Percentiles rank a stretch among this genome's conserved stretches.
phyloP scores from a whole-genome alignment of 1,284 basidiomycete genomes.

The Puccinia hordei region DNA sequence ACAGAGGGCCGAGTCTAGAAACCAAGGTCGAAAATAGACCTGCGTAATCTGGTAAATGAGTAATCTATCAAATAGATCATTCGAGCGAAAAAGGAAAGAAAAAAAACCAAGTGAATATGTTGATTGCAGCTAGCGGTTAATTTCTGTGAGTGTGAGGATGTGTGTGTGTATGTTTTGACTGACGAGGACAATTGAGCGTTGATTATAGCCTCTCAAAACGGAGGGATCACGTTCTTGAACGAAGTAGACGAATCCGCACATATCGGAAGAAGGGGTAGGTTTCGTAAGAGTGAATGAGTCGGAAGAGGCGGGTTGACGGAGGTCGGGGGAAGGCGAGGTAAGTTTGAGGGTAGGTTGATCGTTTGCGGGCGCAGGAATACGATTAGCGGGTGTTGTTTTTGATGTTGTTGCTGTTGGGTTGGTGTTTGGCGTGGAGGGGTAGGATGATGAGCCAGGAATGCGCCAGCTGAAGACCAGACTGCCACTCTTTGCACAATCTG shows the following conservation, averaged over 20 bases:
- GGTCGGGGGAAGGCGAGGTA: neutral
- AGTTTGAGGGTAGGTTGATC: neutral
- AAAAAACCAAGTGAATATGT: too few species aligned
- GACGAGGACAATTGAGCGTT: constrained; percentile 44
- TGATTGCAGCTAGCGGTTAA: too few species aligned
- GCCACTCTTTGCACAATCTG: constrained; percentile 69
- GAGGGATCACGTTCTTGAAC: constrained; percentile 57
- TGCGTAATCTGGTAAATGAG: constrained; percentile 40
- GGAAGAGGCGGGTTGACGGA: neutral
- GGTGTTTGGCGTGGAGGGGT: too few species aligned
- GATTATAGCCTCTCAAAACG: constrained; percentile 58
- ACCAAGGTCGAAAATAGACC: constrained; percentile 41
- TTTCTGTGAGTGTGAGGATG: neutral
- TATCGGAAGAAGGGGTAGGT: neutral
- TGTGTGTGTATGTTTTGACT: neutral
- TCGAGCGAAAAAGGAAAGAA: neutral
- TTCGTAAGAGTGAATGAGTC: neutral
- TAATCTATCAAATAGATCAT: too few species aligned
- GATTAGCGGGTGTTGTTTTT: constrained; percentile 68
- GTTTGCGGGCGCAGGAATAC: too few species aligned
- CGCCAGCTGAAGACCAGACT: constrained; percentile 58
- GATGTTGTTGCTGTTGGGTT: neutral
- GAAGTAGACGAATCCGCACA: constrained; percentile 59
- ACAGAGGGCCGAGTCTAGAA: constrained; percentile 20
- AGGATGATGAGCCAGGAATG: constrained; percentile 54